Conservation (phyloP, 2,329 filamentous ascomycete genomes). For the Exophiala oligosperma region DNA sequence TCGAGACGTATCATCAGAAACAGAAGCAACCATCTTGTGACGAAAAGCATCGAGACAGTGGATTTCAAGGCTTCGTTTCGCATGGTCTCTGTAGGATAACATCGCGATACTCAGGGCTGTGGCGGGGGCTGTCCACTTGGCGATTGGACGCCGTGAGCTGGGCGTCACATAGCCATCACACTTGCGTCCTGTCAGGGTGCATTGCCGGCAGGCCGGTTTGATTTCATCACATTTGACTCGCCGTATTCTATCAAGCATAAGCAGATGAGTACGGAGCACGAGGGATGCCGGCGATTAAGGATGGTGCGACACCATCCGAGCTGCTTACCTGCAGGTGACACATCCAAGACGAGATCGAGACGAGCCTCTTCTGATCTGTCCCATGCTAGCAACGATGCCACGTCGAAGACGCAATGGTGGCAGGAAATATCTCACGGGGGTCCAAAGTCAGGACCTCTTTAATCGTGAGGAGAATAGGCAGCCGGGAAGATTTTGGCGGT, state of each 20-base stretch:
- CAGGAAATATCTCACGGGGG: no score
- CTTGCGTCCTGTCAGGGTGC: constrained; percentile 35
- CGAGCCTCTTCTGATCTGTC: background rate
- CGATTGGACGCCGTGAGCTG: background rate
- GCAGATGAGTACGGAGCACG: background rate
- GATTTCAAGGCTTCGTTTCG: background rate
- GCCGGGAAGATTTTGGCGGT: no score
- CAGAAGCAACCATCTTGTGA: background rate
- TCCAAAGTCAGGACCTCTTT: no score
- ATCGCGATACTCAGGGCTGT: background rate
- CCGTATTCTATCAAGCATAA: constrained; percentile 2
- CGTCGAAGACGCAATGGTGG: no score
- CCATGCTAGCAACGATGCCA: background rate
- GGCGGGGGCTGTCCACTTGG: background rate
- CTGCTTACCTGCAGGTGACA: constrained; percentile 1
- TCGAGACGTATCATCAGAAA: background rate
- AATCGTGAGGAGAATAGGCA: no score
- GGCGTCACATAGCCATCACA: constrained; percentile 37
- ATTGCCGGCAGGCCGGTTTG: constrained; percentile 36
- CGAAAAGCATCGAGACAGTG: constrained; percentile 3
- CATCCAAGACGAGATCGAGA: constrained; percentile 3
- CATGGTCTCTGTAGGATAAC: background rate
- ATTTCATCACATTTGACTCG: constrained; percentile 31
- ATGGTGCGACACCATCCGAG: no score
- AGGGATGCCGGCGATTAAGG: background rate